A percentile compares a stretch with the other conserved stretches of the same genome.
phyloP scores from a whole-genome alignment of 768 basidiomycete genomes.

The Crepidotus variabilis region DNA sequence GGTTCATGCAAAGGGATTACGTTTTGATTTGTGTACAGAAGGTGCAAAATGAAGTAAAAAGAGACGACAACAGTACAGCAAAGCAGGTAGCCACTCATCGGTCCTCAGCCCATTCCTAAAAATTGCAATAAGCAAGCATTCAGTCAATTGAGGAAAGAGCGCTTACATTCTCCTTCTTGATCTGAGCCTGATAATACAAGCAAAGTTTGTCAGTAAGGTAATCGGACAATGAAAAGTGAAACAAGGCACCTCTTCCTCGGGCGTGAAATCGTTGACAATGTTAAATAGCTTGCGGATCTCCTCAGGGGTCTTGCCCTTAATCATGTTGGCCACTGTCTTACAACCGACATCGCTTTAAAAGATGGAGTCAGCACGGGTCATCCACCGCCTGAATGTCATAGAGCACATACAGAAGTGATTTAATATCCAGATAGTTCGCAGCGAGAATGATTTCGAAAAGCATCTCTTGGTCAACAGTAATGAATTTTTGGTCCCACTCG shows the following conservation, averaged over 20 bases:
- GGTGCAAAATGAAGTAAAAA: slow-evolving; percentile 18
- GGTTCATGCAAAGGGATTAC: not conserved
- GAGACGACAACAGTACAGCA: slow-evolving; percentile 14
- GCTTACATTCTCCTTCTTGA: slow-evolving; percentile 98
- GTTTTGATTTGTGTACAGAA: not conserved
- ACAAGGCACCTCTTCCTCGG: slow-evolving; percentile 87
- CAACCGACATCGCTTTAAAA: slow-evolving; percentile 84
- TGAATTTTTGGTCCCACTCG: slow-evolving; percentile 99
- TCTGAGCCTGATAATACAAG: slow-evolving; percentile 66
- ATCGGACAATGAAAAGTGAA: slow-evolving; percentile 7
- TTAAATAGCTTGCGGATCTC: slow-evolving; percentile 99
- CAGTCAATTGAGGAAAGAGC: slow-evolving; percentile 1
- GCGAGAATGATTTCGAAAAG: slow-evolving; percentile 99
- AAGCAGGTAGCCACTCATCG: slow-evolving; percentile 45
- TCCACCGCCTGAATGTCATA: not conserved
- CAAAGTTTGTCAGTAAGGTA: slow-evolving; percentile 9
- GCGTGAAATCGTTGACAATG: slow-evolving; percentile 97
- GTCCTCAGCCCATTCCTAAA: slow-evolving; percentile 91
- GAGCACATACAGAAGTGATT: slow-evolving; percentile 85
- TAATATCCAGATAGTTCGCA: slow-evolving; percentile 99
- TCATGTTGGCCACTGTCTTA: slow-evolving; percentile 99
- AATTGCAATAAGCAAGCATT: slow-evolving; percentile 13
- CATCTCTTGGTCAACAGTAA: slow-evolving; percentile 99
- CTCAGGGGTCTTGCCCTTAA: slow-evolving; percentile 99
- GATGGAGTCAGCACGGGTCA: slow-evolving; percentile 5